Percentiles rank a stretch among this genome's conserved stretches.
Evolutionary conservation across 2,329 filamentous ascomycete genomes (phyloP).

Genomic region (Coniochaeta sp.): DNA sequence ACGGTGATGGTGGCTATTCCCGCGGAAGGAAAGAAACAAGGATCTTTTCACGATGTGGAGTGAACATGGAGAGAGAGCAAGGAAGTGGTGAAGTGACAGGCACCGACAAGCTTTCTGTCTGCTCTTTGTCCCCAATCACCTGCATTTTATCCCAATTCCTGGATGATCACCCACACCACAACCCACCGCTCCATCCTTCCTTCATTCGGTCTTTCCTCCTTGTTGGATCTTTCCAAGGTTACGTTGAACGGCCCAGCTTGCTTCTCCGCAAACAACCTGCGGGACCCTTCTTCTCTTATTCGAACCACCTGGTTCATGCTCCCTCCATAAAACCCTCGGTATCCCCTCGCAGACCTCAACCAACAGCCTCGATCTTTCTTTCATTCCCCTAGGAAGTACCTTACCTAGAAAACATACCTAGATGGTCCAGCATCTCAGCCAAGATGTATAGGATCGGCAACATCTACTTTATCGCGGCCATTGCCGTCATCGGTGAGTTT

Average conservation of each 20-base stretch:
- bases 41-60: not conserved
- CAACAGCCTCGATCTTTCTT: not conserved
- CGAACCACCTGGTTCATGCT: not conserved
- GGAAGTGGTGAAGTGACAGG: not conserved
- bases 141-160: not conserved
- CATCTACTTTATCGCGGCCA: conserved; percentile 34
- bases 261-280: not conserved
- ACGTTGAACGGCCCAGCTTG: not conserved
- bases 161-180: not conserved
- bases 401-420: not conserved
- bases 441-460: conserved; percentile 24
- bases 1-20: not conserved
- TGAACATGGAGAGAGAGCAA: not conserved
- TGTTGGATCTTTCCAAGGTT: too few relatives aligned
- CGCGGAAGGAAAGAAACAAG: not conserved
- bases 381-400: not conserved
- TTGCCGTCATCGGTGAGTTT: conserved; percentile 32
- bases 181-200: not conserved
- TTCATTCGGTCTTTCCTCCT: too few relatives aligned
- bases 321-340: not conserved
- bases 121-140: not conserved
- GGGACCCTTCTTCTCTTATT: not conserved
- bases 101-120: not conserved
- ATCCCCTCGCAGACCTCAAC: not conserved
- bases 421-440: not conserved